Base-by-base conservation (phyloP, 441 rosid genomes). In the Gossypium schwendimanii region DNA sequence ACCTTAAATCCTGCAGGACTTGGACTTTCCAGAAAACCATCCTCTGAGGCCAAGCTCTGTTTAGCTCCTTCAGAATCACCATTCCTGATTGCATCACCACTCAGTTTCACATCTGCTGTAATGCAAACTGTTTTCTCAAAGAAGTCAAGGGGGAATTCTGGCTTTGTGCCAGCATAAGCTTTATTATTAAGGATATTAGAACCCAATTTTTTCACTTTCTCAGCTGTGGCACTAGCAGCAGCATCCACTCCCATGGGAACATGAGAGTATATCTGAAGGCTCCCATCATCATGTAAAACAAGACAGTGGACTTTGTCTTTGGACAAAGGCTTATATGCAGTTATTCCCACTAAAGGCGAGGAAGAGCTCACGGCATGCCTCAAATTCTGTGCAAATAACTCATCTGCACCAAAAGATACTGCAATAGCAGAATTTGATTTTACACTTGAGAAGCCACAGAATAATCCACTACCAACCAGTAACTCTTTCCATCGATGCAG, bases 271-370 rank as follows among this genome's bases (percentile, higher is more conserved):
- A 97, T 97, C 78, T 94, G 99, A 81, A 97, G 97, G 86, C 99
- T 97, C 72, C 99, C 98, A 84, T 94, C 99, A 76, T 97, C 99
- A 84, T 94, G 92, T 75, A 97, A 88, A 81, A 91, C 92, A 85
- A 97, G 96, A 81, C 93, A 94, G 81, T 97, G 94, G 75, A 91
- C 82, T 81, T 90, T 94, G 81, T 92, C 98, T 80, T 97, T 97
- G 45, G 97, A 90, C 80, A 94, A 85, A 72, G 98, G 99, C 89
- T 91, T 94, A 85, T 90, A 94, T 64, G 99, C 98, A 45, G 94
- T 84, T 73, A 92, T 85, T 59, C 99, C 99, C 79, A 97, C 99
- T 80, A 94, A 85, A 76, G 92, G 88, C 17, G 96, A 90, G 54
- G 97, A 87, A 71, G 98, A 88, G 75, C 93, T 92, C 70, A 85